phyloP scores from a whole-genome alignment of 2,329 filamentous ascomycete genomes.

The Phialemonium atrogriseum region DNA sequence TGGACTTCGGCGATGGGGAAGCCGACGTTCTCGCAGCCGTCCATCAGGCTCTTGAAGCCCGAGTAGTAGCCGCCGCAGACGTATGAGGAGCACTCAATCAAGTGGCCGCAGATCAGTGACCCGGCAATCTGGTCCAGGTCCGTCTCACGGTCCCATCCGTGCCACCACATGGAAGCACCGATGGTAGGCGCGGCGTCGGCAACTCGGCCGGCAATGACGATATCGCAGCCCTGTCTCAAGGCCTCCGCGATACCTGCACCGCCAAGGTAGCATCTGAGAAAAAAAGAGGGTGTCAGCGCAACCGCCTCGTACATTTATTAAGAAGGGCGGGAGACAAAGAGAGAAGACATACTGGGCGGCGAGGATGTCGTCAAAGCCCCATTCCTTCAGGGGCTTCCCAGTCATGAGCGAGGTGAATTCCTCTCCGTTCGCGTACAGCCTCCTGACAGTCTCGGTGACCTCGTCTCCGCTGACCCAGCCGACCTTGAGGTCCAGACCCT shows the following conservation, averaged over 20 bases:
- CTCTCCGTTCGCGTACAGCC: slow-evolving; percentile 8
- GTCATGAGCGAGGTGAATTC: slow-evolving; percentile 9
- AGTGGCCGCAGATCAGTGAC: slow-evolving; percentile 30
- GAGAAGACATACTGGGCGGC: slow-evolving; percentile 8
- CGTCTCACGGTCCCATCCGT: slow-evolving; percentile 30
- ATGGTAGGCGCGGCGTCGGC: slow-evolving; percentile 34
- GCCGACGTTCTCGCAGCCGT: slow-evolving; percentile 31
- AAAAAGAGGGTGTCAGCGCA: too few relatives aligned
- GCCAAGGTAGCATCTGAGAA: slow-evolving; percentile 36
- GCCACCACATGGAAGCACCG: slow-evolving; percentile 39
- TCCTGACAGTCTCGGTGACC: slow-evolving; percentile 13
- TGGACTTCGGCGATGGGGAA: slow-evolving; percentile 43
- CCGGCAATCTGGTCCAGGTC: slow-evolving; percentile 35
- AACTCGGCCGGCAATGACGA: slow-evolving; percentile 29
- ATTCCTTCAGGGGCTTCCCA: slow-evolving; percentile 9
- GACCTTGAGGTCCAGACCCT: slow-evolving; percentile 19
- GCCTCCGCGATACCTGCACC: slow-evolving; percentile 28
- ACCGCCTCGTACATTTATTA: background rate
- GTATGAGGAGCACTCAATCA: slow-evolving; percentile 36
- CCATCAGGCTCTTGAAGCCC: slow-evolving; percentile 32
- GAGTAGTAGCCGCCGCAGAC: slow-evolving; percentile 38
- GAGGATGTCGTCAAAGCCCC: slow-evolving; percentile 10
- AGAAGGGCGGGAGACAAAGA: background rate
- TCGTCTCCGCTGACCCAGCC: slow-evolving; percentile 25
- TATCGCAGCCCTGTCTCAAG: slow-evolving; percentile 23